Conservation (phyloP, 2,329 filamentous ascomycete genomes). For the Aureobasidium musti region DNA sequence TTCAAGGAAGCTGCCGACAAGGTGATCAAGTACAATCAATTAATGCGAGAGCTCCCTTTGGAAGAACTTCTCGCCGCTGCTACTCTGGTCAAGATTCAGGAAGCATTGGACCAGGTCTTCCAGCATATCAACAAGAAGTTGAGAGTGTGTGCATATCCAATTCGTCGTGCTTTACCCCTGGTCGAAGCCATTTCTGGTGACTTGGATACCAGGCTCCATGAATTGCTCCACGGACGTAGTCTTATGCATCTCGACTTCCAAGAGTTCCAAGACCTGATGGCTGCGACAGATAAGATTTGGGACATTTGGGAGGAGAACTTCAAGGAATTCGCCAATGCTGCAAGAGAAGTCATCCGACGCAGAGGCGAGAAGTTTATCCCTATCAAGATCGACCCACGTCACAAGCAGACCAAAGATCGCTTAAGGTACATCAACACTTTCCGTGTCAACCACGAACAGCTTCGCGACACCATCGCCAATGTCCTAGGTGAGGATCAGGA, state of each 20-base stretch:
- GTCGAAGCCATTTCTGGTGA: conserved; percentile 96
- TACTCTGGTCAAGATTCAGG: conserved; percentile 81
- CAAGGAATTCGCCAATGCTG: conserved; percentile 97
- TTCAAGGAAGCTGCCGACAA: conserved; percentile 94
- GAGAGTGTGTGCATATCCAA: conserved; percentile 92
- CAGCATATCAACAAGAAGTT: conserved; percentile 96
- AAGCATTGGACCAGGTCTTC: conserved; percentile 88
- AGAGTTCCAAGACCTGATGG: conserved; percentile 86
- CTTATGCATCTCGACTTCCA: conserved; percentile 90
- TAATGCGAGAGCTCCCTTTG: conserved; percentile 97
- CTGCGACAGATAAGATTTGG: conserved; percentile 81
- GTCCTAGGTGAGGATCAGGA: conserved; percentile 72
- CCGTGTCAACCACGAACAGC: conserved; percentile 94
- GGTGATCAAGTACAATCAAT: conserved; percentile 97
- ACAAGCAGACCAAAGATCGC: conserved; percentile 84
- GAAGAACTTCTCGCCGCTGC: conserved; percentile 93
- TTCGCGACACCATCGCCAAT: conserved; percentile 93
- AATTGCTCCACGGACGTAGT: conserved; percentile 79
- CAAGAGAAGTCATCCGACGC: conserved; percentile 88
- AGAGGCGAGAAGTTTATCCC: conserved; percentile 98
- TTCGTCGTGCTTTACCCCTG: conserved; percentile 85
- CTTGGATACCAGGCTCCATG: conserved; percentile 81
- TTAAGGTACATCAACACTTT: conserved; percentile 94
- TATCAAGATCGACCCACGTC: conserved; percentile 89
- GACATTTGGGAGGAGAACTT: conserved; percentile 91